phyloP scores from a whole-genome alignment of 305 asterid species.

The Fraxinus latifolia region DNA sequence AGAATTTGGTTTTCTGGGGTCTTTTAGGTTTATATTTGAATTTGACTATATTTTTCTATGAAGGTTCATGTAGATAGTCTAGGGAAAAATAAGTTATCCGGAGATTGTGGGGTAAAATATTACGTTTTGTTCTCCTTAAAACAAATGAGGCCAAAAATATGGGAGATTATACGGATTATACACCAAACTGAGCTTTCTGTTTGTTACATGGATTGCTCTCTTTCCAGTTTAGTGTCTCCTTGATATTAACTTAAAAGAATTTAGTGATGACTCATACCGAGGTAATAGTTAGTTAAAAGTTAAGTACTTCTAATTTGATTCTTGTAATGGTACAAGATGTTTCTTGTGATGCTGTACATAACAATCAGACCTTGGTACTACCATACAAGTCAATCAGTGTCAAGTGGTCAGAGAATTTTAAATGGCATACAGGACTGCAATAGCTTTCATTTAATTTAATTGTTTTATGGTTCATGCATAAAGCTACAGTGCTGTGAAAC shows the following conservation, averaged over 20 bases:
- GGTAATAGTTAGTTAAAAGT: background rate
- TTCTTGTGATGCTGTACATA: background rate
- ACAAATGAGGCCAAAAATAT: background rate
- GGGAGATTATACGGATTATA: background rate
- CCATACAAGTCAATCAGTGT: background rate
- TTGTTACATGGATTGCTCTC: background rate
- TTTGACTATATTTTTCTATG: background rate
- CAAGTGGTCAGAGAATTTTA: background rate
- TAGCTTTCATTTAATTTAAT: background rate
- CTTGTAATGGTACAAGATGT: background rate
- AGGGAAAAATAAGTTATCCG: background rate
- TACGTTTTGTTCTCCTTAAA: background rate
- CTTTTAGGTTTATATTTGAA: background rate
- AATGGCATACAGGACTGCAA: background rate
- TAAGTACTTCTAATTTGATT: background rate
- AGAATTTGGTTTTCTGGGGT: background rate
- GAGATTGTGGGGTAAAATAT: background rate
- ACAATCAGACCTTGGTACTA: background rate
- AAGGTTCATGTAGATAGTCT: background rate
- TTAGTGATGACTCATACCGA: background rate
- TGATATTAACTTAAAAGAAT: background rate
- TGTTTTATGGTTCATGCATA: background rate
- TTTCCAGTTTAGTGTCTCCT: background rate
- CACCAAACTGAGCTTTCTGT: background rate
- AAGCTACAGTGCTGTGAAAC: background rate